A percentile compares a stretch with the other conserved stretches of the same genome.
These are phyloP conservation scores for Aspergillus latus DNA, from an alignment of 2,329 filamentous ascomycete genomes.

Conservation along the genomic window DNA sequence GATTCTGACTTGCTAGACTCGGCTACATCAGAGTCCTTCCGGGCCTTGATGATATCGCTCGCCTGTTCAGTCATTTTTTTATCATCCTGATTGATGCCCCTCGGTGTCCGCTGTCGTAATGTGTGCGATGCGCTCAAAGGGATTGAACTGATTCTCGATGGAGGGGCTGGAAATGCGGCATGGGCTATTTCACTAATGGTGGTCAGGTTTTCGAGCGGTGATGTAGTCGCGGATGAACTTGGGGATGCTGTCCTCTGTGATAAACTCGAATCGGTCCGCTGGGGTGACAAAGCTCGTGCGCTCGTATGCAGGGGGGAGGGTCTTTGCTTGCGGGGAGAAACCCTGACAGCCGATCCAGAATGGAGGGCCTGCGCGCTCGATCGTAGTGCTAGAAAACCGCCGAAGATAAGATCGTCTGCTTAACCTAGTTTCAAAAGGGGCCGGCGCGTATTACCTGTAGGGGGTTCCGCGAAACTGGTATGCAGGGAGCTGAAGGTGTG, in stretches of 20 bases:
- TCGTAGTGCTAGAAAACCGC: conserved; percentile 36
- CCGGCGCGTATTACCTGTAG: conserved; percentile 11
- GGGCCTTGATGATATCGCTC: conserved; percentile 25
- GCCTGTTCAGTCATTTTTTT: conserved; percentile 25
- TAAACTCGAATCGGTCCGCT: conserved; percentile 22
- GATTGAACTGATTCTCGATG: conserved; percentile 24
- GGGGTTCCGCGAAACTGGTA: conserved; percentile 5
- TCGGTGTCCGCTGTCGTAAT: conserved; percentile 15
- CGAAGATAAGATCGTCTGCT: conserved; percentile 34
- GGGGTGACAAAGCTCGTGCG: conserved; percentile 23
- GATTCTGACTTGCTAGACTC: conserved; percentile 31
- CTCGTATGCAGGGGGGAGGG: conserved; percentile 35
- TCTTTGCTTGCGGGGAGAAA: conserved; percentile 29
- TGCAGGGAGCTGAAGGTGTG: conserved; percentile 22
- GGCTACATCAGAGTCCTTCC: conserved; percentile 28
- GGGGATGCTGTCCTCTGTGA: conserved; percentile 31
- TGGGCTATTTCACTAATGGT: conserved; percentile 28
- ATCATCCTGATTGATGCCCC: conserved; percentile 25
- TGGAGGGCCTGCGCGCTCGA: conserved; percentile 28
- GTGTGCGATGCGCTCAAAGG: conserved; percentile 18
- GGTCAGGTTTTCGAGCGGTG: conserved; percentile 24
- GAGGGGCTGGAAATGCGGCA: conserved; percentile 32
- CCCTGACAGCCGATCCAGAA: conserved; percentile 21
- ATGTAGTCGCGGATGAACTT: conserved; percentile 24
- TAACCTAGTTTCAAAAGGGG: conserved; percentile 16